phyloP scores from a whole-genome alignment of 148 eudicot genomes.

The Fagopyrum tataricum region DNA sequence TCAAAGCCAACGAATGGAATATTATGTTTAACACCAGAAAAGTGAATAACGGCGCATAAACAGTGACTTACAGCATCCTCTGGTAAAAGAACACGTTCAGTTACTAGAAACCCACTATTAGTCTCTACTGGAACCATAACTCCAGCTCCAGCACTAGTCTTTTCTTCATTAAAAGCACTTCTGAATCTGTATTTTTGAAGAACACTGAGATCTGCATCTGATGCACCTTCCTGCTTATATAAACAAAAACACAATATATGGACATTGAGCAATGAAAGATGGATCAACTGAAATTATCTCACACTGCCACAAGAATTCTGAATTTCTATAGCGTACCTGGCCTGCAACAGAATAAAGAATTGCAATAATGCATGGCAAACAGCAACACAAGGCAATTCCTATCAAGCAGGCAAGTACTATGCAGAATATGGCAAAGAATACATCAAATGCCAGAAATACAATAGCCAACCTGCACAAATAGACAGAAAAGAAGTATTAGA shows the following conservation, averaged over 20 bases:
- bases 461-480: slow-evolving; percentile 73
- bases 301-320: not conserved
- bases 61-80: slow-evolving; percentile 87
- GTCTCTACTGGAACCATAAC: slow-evolving; percentile 76
- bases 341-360: slow-evolving; percentile 90
- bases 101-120: slow-evolving; percentile 49
- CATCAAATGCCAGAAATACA: slow-evolving; percentile 91
- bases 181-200: slow-evolving; percentile 73
- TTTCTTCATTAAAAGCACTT: slow-evolving; percentile 40
- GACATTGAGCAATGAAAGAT: not conserved
- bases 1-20: not conserved
- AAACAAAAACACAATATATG: not conserved
- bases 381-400: slow-evolving; percentile 95
- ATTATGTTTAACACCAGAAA: not conserved
- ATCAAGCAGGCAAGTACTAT: slow-evolving; percentile 88
- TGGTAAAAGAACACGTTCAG: slow-evolving; percentile 67
- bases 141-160: slow-evolving; percentile 56
- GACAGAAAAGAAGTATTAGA: not conserved
- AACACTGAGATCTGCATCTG: slow-evolving; percentile 75
- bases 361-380: slow-evolving; percentile 97
- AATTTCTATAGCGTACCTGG: slow-evolving; percentile 44
- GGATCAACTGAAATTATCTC: not conserved
- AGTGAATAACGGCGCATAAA: not conserved
- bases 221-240: slow-evolving; percentile 83
- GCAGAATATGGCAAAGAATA: slow-evolving; percentile 93